Evolutionary conservation across 2,329 filamentous ascomycete genomes (phyloP).

Genomic region (Botrytis hyacinthi): DNA sequence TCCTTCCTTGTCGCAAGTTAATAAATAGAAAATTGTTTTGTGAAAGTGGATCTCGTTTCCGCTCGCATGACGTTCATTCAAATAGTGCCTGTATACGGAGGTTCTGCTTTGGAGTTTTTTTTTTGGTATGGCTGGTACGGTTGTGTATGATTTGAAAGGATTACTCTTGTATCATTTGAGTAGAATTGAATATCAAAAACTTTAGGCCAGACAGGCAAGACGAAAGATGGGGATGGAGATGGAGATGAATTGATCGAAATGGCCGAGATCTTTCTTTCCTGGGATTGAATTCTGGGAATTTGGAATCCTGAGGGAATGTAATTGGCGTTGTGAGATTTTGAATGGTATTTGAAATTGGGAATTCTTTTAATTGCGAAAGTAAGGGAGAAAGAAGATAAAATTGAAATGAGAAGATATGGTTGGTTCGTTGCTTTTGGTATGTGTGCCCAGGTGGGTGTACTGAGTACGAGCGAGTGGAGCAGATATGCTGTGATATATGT

Average conservation of each 20-base stretch:
- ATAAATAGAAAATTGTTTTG: conserved; percentile 16
- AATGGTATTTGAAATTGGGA: conserved; percentile 6
- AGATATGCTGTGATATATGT: not conserved
- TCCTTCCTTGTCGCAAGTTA: conserved; percentile 22
- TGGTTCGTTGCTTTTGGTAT: conserved; percentile 14
- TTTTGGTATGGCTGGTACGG: not conserved
- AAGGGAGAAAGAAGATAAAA: conserved; percentile 14
- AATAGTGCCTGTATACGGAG: not conserved
- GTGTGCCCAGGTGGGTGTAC: not conserved
- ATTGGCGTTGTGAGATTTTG: conserved; percentile 1
- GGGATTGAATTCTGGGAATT: not conserved
- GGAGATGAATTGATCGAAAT: conserved; percentile 1
- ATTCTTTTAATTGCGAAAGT: conserved; percentile 20
- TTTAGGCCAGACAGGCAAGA: conserved; percentile 12
- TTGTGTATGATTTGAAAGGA: not conserved
- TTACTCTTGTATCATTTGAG: not conserved
- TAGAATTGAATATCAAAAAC: not conserved
- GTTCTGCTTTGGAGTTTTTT: not conserved
- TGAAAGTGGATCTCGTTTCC: conserved; percentile 15
- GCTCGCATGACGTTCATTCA: conserved; percentile 20
- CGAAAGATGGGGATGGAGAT: not conserved
- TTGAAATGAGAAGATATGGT: conserved; percentile 14
- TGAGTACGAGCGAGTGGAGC: not conserved
- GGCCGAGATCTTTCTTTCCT: not conserved
- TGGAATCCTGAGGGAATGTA: conserved; percentile 13